phyloP scores from a whole-genome alignment of 148 eudicot genomes.

The Cornus controversa region DNA sequence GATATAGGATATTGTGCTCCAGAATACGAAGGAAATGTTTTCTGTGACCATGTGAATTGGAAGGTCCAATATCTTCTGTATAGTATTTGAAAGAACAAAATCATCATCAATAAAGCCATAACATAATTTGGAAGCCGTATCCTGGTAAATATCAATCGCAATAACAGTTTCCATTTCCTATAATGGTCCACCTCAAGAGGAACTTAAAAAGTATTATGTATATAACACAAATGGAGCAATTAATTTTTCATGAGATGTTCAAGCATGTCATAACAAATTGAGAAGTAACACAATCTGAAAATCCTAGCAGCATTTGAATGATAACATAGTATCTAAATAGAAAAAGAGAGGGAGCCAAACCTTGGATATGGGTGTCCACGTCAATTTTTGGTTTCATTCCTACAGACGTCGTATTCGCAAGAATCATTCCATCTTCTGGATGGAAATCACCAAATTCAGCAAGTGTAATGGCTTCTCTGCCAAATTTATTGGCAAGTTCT shows the following conservation, averaged over 20 bases:
- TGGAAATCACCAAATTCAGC: slow-evolving; percentile 47
- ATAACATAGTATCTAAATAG: not conserved
- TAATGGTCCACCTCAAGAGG: not conserved
- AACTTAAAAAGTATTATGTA: not conserved
- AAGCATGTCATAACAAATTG: too few species aligned
- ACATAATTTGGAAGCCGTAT: not conserved
- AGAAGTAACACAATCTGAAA: too few species aligned
- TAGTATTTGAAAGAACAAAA: too few species aligned
- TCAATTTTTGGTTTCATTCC: slow-evolving; percentile 71
- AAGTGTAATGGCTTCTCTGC: slow-evolving; percentile 60
- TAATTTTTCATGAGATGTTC: not conserved
- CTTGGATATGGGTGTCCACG: slow-evolving; percentile 64
- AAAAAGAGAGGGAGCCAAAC: slow-evolving; percentile 26
- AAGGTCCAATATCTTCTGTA: too few species aligned
- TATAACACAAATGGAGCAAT: too few species aligned
- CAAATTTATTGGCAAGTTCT: slow-evolving; percentile 54
- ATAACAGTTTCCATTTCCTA: not conserved
- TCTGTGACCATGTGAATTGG: not conserved
- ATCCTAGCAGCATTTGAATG: not conserved
- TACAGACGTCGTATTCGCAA: slow-evolving; percentile 69
- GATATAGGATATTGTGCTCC: not conserved
- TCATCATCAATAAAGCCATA: too few species aligned
- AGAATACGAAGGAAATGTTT: too few species aligned
- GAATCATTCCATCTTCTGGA: slow-evolving; percentile 68
- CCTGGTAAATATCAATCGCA: not conserved